phyloP scores from a whole-genome alignment of 2,329 filamentous ascomycete genomes.

The Diaporthe sp. region DNA sequence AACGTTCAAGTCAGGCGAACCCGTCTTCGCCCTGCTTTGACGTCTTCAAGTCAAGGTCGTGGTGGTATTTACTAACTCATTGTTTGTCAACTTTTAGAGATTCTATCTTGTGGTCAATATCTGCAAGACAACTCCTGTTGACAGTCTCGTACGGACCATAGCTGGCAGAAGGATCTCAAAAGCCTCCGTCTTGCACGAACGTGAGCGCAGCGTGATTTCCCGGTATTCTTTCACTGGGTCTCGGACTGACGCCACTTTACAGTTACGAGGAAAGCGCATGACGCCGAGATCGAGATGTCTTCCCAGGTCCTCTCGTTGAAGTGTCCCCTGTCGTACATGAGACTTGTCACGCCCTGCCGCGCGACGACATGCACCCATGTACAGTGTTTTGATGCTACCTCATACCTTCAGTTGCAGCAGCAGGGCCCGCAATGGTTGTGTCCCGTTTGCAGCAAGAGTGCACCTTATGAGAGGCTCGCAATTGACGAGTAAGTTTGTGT shows the following conservation, averaged over 20 bases:
- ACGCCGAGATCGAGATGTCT: conserved; percentile 89
- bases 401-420: conserved; percentile 93
- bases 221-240: conserved; percentile 33
- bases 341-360: conserved; percentile 83
- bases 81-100: conserved; percentile 60
- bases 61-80: conserved; percentile 19
- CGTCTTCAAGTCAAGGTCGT: conserved; percentile 1
- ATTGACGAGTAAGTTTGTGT: conserved; percentile 80
- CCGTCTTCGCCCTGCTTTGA: conserved; percentile 29
- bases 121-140: conserved; percentile 77
- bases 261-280: conserved; percentile 86
- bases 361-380: conserved; percentile 86
- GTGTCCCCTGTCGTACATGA: conserved; percentile 88
- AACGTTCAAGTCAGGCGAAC: conserved; percentile 35
- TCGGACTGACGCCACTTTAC: conserved; percentile 34
- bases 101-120: conserved; percentile 80
- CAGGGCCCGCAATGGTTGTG: conserved; percentile 98
- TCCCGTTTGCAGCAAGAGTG: conserved; percentile 87
- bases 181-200: conserved; percentile 83
- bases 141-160: conserved; percentile 76
- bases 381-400: conserved; percentile 93
- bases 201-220: conserved; percentile 60
- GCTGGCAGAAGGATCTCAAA: conserved; percentile 79
- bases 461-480: conserved; percentile 83
- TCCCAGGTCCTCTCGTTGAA: conserved; percentile 91